Evolutionary conservation across 306 rosid genomes (phyloP), one percentile per base, ranked within the genome.

Genomic region (Trifolium pratense): DNA sequence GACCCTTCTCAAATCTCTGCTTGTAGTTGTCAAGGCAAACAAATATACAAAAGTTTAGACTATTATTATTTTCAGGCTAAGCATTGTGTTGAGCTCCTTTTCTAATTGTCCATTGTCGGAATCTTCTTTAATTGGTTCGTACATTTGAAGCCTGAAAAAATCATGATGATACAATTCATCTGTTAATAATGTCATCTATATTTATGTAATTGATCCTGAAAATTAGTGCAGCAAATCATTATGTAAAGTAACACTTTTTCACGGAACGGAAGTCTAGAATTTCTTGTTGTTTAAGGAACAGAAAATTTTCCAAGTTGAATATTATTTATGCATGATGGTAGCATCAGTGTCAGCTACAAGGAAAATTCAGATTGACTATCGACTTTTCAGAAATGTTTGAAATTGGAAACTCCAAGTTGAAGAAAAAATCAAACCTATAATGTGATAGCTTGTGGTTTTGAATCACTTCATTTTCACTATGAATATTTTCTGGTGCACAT

Each of bases 1-100:
- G 32, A 3, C 83, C 76, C 92, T 88, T 82, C 86, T 88, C 45
- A 90, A 90, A 79, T 77, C 98, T 65, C 85, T 92, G 59, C 91
- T 97, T 82, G 85, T 81, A 63, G 89, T 78, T 55, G 82, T 79
- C 58, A 87, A 91, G 79, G 36, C 79, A 77, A 62, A 75, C 82
- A 82, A 82, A 66, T 34, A 29, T 58, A 66, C 53, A 66, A 58
- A 46, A 48, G 25, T 23, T 26, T 55, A 46, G 37, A 32, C 21
- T 58, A 3, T 16, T 67, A 36, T 39, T 42, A 8, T 48, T 25
- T 25, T 48, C 48, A 72, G 55, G 42, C 39, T 6, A 59, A 67
- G 25, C 69, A 51, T 66, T 42, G 40, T 32, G 48, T 45, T 76
- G 74, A 75, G 65, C 60, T 75, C 72, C 42, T 32, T n/a, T 46